phyloP scores from a whole-genome alignment of 441 rosid species.

The Pelargonium cotyledonis region DNA sequence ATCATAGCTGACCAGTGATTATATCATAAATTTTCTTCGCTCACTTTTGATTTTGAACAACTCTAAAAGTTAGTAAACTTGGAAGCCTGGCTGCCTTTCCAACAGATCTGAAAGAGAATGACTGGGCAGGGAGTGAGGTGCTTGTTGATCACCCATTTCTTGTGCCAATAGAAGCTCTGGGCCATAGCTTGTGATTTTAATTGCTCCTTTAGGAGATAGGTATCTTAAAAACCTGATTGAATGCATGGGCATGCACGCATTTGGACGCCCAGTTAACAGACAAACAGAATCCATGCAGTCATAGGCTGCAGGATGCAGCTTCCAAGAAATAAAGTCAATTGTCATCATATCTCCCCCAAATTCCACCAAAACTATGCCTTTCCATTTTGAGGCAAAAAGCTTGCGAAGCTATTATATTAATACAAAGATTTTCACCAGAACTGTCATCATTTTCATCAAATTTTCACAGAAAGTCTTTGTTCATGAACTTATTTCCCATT shows the following conservation, averaged over 20 bases:
- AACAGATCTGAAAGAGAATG: constrained; percentile 18
- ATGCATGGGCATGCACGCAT: neutral
- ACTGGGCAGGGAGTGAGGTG: constrained; percentile 10
- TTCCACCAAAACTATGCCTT: neutral
- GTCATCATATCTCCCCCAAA: too few relatives aligned
- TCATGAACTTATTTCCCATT: neutral
- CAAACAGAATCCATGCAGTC: neutral
- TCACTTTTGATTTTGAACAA: constrained; percentile 15
- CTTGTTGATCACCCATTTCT: neutral
- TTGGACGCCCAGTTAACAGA: neutral
- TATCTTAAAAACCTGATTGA: neutral
- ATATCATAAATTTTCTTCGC: constrained; percentile 2
- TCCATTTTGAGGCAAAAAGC: neutral
- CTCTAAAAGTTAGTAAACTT: constrained; percentile 7
- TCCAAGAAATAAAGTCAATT: too few relatives aligned
- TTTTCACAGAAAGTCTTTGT: neutral
- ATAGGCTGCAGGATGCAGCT: neutral
- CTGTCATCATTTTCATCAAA: neutral
- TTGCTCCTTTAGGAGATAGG: neutral
- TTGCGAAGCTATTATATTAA: neutral
- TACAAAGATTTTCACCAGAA: too few relatives aligned
- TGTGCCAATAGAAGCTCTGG: neutral
- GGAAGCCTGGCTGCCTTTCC: constrained; percentile 15
- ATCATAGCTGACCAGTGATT: neutral
- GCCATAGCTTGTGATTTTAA: neutral